Evolutionary conservation across 768 basidiomycete species (phyloP), one percentile per base, ranked within the genome.

Genomic region (Pleurotus citrinopileatus): DNA sequence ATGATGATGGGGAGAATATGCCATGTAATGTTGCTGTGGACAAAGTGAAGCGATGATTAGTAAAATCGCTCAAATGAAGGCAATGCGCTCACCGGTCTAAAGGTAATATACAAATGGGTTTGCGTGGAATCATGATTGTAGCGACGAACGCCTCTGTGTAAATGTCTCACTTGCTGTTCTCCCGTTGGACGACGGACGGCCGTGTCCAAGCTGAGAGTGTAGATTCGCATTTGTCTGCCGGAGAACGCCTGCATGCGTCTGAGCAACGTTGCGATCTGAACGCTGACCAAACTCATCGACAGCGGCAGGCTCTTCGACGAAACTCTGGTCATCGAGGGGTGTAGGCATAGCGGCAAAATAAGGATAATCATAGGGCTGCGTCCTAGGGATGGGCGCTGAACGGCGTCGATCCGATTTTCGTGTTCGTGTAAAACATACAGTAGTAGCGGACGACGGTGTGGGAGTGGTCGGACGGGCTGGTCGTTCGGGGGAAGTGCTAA

Each of bases 261-360:
- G 32, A 7, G 48, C n/a, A 28, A 23, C 12, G 10, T 5, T 37
- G 17, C 19, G 48, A 37, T 19, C 34, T 8, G 22, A n/a, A n/a
- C 15, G 34, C n/a, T 34, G 48, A 37, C 48, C 48, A 28, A 51
- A 6, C 20, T 51, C 48, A 51, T 51, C 48, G n/a, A 28, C 45
- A 9, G 45, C 10, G 15, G 13, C 29, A 12, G 15, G 29, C 48
- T 36, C 48, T 13, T 34, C 34, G 8, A 37, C 34, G 7, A 38
- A 22, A 37, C 13, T 34, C 29, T 15, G 15, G 9, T 51, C 34
- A 51, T 51, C 48, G 27, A 17, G 13, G 20, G 48, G 4, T 7
- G 34, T 36, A 37, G 48, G 48, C 48, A 51, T 51, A 37, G 48
- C 48, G 22, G 48, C 48, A 25, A 51, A 51, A 23, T 51, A 51